Conservation (phyloP, 2,329 filamentous ascomycete species). For the Fusarium sp. region DNA sequence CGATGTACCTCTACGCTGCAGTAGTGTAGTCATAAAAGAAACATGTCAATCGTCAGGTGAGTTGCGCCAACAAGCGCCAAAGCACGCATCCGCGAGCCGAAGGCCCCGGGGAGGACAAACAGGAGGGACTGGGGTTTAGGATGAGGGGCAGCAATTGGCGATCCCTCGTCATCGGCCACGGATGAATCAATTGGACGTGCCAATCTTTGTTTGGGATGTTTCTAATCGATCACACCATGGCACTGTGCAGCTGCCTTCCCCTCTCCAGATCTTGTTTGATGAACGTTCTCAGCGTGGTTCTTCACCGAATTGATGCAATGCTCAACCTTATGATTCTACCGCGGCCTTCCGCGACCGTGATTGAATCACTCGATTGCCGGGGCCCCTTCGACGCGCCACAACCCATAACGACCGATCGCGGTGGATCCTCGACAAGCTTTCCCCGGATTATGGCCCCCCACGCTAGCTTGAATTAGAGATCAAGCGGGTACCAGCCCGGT, state of each 20-base stretch:
- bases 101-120: slow-evolving; percentile 40
- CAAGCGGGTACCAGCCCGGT: slow-evolving; percentile 47
- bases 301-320: not conserved
- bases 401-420: slow-evolving; percentile 41
- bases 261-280: slow-evolving; percentile 12
- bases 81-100: slow-evolving; percentile 45
- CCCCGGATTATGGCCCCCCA: slow-evolving; percentile 50
- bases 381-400: slow-evolving; percentile 37
- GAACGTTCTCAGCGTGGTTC: not conserved
- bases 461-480: slow-evolving; percentile 30
- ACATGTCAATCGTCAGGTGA: slow-evolving; percentile 45
- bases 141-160: slow-evolving; percentile 39
- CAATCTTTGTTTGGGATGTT: slow-evolving; percentile 25
- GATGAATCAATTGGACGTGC: slow-evolving; percentile 21
- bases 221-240: slow-evolving; percentile 31
- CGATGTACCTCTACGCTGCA: slow-evolving; percentile 1
- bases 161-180: slow-evolving; percentile 45
- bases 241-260: slow-evolving; percentile 9
- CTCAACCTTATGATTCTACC: slow-evolving; percentile 7
- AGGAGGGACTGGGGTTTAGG: not conserved
- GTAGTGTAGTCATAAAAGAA: slow-evolving; percentile 5
- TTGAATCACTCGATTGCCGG: slow-evolving; percentile 36
- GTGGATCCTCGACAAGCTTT: slow-evolving; percentile 52
- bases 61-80: slow-evolving; percentile 40
- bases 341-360: slow-evolving; percentile 33